phyloP scores from a whole-genome alignment of 139 green algal species.

The Tetradesmus obliquus region DNA sequence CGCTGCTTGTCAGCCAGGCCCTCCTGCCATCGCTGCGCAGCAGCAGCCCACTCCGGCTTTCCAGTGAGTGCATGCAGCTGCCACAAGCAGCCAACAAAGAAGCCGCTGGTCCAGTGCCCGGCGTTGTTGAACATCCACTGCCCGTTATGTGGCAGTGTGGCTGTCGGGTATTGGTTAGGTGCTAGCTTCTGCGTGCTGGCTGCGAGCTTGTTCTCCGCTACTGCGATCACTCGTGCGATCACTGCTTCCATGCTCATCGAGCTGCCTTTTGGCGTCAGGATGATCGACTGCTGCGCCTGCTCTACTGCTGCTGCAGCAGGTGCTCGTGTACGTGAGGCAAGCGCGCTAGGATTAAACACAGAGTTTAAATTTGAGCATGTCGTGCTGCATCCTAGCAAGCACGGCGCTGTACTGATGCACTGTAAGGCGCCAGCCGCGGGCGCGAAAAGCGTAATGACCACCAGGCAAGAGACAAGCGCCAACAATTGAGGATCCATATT shows the following conservation, averaged over 20 bases:
- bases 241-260: not conserved
- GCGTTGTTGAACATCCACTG: not conserved
- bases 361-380: not conserved
- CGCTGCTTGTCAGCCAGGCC: constrained; percentile 20
- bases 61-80: constrained; percentile 35
- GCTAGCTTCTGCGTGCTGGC: not conserved
- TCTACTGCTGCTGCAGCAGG: constrained; percentile 2
- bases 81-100: constrained; percentile 28
- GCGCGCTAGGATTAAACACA: not conserved
- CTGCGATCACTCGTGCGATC: not conserved
- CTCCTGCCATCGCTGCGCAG: constrained; percentile 26
- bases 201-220: not conserved
- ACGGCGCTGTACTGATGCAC: not conserved
- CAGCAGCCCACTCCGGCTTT: not conserved
- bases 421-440: constrained; percentile 8
- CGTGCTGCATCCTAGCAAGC: not conserved
- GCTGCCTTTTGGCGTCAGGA: not conserved
- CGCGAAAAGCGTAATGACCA: not conserved
- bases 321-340: not conserved
- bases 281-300: not conserved
- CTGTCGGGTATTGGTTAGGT: not conserved
- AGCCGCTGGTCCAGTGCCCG: constrained; percentile 36
- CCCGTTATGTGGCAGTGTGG: not conserved
- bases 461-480: not conserved
- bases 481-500: not conserved